A percentile compares a stretch with the other conserved stretches of the same genome.
Conservation (phyloP, 192 early-diverging fungal species). For the Phycomyces nitens region DNA sequence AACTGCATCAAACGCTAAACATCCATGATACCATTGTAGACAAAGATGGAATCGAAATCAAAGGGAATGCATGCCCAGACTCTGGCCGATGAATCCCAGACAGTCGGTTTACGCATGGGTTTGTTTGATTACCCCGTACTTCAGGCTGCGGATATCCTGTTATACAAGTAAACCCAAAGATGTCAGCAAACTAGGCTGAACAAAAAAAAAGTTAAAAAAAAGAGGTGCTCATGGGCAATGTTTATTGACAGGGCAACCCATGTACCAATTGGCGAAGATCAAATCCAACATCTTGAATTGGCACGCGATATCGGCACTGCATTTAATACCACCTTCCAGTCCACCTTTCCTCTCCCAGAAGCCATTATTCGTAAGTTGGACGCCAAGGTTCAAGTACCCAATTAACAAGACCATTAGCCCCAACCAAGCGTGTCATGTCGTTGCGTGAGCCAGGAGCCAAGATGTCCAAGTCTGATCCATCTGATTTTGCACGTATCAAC, state of each 20-base stretch:
- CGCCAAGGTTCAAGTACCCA: background rate
- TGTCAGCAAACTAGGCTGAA: background rate
- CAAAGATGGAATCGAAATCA: slow-evolving; percentile 40
- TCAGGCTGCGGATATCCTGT: slow-evolving; percentile 87
- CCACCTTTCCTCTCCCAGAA: slow-evolving; percentile 62
- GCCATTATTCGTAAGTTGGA: slow-evolving; percentile 55
- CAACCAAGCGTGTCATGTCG: slow-evolving; percentile 82
- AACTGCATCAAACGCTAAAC: background rate
- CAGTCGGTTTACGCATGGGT: slow-evolving; percentile 60
- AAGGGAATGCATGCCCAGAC: slow-evolving; percentile 34
- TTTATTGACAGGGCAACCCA: slow-evolving; percentile 56
- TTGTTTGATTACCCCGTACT: slow-evolving; percentile 89
- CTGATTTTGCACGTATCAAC: slow-evolving; percentile 70
- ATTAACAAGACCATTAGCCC: slow-evolving; percentile 2
- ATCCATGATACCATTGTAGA: background rate
- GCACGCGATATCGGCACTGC: slow-evolving; percentile 70
- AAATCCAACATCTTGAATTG: slow-evolving; percentile 87
- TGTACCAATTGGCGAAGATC: slow-evolving; percentile 92
- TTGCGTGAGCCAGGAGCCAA: slow-evolving; percentile 70
- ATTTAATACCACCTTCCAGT: slow-evolving; percentile 73
- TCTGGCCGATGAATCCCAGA: slow-evolving; percentile 41
- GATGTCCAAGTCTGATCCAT: slow-evolving; percentile 87
- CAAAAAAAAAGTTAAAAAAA: slow-evolving; percentile 1
- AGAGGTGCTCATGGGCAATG: background rate
- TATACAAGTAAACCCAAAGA: slow-evolving; percentile 62